Base-by-base conservation (phyloP, 306 rosid genomes). In the Astragalus glycyphyllos region DNA sequence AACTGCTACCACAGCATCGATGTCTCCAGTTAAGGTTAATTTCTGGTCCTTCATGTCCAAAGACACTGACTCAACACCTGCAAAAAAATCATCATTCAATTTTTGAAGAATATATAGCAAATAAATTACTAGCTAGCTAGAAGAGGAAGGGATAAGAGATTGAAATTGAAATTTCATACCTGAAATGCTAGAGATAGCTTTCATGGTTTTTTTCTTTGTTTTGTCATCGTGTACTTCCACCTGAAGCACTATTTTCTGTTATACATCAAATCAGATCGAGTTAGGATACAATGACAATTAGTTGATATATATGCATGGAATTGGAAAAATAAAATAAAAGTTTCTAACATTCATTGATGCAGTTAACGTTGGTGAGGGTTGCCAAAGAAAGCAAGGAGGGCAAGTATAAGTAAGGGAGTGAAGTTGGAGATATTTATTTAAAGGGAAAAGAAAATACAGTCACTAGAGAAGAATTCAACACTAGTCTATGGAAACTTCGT, bases 31-130 rank as follows among this genome's bases (percentile, higher is more conserved):
- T 65, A 90, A 77, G 2, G 90, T 90, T 80, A 92, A 9, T 53
- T 86, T 86, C 64, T 80, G 55, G 12, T 82, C 88, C 71, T 84
- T 84, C 80, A 73, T 51, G 29, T 92, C 89, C 86, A 88, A 14
- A 0, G 79, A 63, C 0, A 92, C 81, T 37, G 98, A 92, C 35
- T 80, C 92, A 3, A 92, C 79, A 61, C 98, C 98, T 92, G 76
- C 44, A 59, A 14, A 44, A 60, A 3, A 6, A 2, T 20, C 4
- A 37, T 37, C 8, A 37, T 37, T 26, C 31, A 26, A 26, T 4
- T 4, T 26, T 3, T 2, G 31, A 26, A 26, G 31, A 26, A 26
- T n/a, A n/a, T n/a, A n/a, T 23, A 44, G 5, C 54, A 42, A 54
- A 41, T 14, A 42, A 58, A 58, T 31, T 58, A 4, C 2, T n/a